Evolutionary conservation across 2,329 filamentous ascomycete species (phyloP), one percentile per base, ranked within the genome.

Genomic region (Basipetospora chlamydospora): DNA sequence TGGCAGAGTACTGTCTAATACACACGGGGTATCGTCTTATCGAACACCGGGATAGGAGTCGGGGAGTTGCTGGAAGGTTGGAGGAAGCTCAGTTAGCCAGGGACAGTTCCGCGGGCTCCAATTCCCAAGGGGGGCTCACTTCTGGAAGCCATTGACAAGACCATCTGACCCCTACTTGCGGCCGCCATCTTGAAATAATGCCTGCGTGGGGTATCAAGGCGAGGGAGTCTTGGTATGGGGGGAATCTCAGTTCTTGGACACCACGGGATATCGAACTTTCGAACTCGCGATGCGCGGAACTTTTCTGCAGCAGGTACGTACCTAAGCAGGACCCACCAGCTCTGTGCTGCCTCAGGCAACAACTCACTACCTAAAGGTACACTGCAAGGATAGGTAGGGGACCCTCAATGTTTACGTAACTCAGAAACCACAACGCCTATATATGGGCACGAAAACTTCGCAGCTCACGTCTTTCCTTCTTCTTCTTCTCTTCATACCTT

Each of bases 81-180:
- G 12, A 20, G 21, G 29, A 31, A 7, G n/a, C 12, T 29, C 28
- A 12, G 16, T 41, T 21, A 39, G 38, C 33, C 40, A 10, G 7
- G 11, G 26, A 26, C 8, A 28, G 21, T 13, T 11, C 10, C 12
- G 8, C 26, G 15, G 20, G n/a, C 18, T 21, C 7, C 28, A 16
- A 30, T 34, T 16, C 26, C 7, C 3, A 16, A 9, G 8, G 26
- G 20, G 33, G 22, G 6, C 66, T 51, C 49, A 76, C 73, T 60
- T 50, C 61, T 60, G 40, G 75, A 46, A 38, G 67, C 55, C 44
- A 60, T 59, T 47, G 63, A 58, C 41, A 65, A 53, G 50, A 63
- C 62, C 49, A 56, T 61, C 45, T 64, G 54, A 44, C 71, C 69
- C 62, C 70, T 69, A 59, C 70, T 71, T 48, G 68, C 64, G 46